Conservation (phyloP, 106 monocot genomes). For the Allium sativum region DNA sequence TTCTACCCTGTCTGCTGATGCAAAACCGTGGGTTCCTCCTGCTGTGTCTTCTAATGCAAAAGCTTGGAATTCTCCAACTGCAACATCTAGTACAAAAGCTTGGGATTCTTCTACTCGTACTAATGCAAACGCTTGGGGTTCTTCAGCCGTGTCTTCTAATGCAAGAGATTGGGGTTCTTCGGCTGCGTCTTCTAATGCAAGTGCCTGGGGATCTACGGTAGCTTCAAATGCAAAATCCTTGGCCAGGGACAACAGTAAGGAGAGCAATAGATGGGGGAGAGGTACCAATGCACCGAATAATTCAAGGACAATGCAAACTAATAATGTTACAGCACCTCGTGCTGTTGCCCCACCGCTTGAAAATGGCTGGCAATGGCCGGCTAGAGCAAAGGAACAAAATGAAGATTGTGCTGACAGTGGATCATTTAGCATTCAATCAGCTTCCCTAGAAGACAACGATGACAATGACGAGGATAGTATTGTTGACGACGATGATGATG, state of each 20-base stretch:
- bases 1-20: conserved; percentile 14
- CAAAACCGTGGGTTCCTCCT: conserved; percentile 2
- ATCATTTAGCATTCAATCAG: too few relatives aligned
- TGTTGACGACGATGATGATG: conserved; percentile 5
- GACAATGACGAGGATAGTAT: background rate
- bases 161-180: conserved; percentile 14
- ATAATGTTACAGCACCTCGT: background rate
- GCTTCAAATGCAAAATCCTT: conserved; percentile 20
- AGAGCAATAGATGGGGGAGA: background rate
- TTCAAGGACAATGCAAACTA: background rate
- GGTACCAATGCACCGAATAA: background rate
- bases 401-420: too few relatives aligned
- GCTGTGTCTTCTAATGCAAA: conserved; percentile 9
- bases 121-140: conserved; percentile 13
- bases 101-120: conserved; percentile 12
- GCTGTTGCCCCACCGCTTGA: background rate
- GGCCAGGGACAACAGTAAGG: conserved; percentile 10
- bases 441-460: background rate
- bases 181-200: conserved; percentile 20
- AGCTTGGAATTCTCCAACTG: conserved; percentile 12
- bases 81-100: conserved; percentile 16
- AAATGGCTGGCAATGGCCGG: background rate
- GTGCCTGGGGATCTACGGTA: conserved; percentile 10
- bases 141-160: background rate
- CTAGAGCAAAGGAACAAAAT: background rate